Evolutionary conservation across 345 rosid species (phyloP).

Genomic region (Crucihimalaya himalaica): DNA sequence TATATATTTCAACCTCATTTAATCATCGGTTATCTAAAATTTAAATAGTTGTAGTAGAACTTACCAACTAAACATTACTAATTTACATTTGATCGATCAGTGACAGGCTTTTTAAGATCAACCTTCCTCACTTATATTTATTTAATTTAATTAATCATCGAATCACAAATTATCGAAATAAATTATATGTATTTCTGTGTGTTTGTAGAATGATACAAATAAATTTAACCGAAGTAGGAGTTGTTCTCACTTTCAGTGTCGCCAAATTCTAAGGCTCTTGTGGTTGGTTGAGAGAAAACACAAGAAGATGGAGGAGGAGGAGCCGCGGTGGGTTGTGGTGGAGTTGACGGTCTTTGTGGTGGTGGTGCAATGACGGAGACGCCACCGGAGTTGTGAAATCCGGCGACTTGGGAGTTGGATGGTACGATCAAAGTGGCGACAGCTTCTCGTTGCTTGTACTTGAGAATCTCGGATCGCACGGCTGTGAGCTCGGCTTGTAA

Average conservation of each 20-base stretch:
- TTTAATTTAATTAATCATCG: conserved; percentile 32
- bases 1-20: no score
- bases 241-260: conserved; percentile 67
- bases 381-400: conserved; percentile 55
- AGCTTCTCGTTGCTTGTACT: conserved; percentile 79
- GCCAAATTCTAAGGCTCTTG: conserved; percentile 51
- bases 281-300: conserved; percentile 50
- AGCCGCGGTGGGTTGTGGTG: conserved; percentile 44
- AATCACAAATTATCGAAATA: conserved; percentile 36
- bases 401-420: conserved; percentile 53
- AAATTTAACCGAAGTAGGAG: conserved; percentile 65
- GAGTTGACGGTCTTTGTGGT: conserved; percentile 40
- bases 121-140: conserved; percentile 33
- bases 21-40: no score
- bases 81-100: conserved; percentile 10
- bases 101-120: conserved; percentile 25
- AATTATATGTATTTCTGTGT: conserved; percentile 41
- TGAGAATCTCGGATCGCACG: conserved; percentile 75
- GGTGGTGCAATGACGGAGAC: conserved; percentile 59
- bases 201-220: conserved; percentile 15
- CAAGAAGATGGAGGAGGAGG: conserved; percentile 49
- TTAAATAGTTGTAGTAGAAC: background rate
- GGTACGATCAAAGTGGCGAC: conserved; percentile 42
- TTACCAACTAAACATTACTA: conserved; percentile 6
- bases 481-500: conserved; percentile 77